These are phyloP conservation scores for Pezicula carpinea DNA, from an alignment of 2,329 filamentous ascomycete genomes.

Conservation along the genomic window DNA sequence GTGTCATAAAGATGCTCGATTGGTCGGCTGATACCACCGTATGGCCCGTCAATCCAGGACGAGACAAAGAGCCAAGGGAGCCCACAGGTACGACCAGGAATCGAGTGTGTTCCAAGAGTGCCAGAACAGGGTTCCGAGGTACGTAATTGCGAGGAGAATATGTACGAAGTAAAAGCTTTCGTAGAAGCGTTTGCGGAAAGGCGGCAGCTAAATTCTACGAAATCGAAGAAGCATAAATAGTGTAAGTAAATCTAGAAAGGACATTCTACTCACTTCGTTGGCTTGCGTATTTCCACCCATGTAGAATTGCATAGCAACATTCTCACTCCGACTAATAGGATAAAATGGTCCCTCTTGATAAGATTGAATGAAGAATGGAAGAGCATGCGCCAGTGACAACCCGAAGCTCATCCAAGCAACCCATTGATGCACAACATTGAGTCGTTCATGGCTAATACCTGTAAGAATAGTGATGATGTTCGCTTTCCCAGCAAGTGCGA, in stretches of 20 bases:
- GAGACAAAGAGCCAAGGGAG: constrained; percentile 53
- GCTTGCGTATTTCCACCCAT: constrained; percentile 19
- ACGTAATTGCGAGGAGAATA: constrained; percentile 54
- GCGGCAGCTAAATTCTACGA: too few species aligned
- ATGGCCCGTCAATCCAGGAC: constrained; percentile 26
- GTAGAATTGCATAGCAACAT: constrained; percentile 38
- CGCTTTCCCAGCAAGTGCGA: not conserved
- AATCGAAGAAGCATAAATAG: too few species aligned
- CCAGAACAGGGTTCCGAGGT: constrained; percentile 62
- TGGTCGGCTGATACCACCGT: constrained; percentile 14
- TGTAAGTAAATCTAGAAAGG: too few species aligned
- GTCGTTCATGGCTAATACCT: not conserved
- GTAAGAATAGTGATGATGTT: not conserved
- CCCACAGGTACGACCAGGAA: constrained; percentile 61
- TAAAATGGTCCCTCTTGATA: constrained; percentile 39
- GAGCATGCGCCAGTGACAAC: not conserved
- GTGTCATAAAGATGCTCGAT: constrained; percentile 14
- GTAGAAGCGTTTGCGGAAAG: constrained; percentile 40
- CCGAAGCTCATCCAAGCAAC: not conserved
- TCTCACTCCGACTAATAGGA: constrained; percentile 36
- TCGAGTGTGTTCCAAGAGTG: constrained; percentile 61
- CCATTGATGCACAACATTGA: not conserved
- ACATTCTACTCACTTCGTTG: constrained; percentile 24
- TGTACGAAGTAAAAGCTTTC: constrained; percentile 60
- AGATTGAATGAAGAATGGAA: not conserved